Evolutionary conservation across 2,329 filamentous ascomycete species (phyloP), one percentile per base, ranked within the genome.

Genomic region (Diaporthe sp.): DNA sequence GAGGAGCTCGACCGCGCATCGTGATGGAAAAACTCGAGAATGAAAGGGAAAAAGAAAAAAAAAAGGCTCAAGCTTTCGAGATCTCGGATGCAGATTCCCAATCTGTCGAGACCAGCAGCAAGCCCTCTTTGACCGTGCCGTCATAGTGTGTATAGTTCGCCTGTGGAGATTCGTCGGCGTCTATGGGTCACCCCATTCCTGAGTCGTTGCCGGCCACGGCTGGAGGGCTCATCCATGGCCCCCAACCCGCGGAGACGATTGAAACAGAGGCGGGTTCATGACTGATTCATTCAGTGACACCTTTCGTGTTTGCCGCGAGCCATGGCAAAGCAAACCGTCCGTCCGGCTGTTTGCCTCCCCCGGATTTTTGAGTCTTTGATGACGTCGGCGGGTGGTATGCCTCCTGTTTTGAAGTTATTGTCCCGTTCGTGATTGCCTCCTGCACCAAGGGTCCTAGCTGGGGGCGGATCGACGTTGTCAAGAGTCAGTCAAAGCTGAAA

Each of bases 151-250:
- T 12, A 12, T 4, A 40, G 17, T 40, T 19, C 19, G 25, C n/a
- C 19, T 40, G 58, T 72, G 69, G 69, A 64, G 69, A 61, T 47
- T 40, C 7, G 4, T 72, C 69, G 57, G 69, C 57, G 69, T 64
- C 35, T 50, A 72, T 54, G n/a, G 35, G 69, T 71, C 69, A 54
- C 69, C 55, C 69, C 55, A 71, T 72, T 52, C 47, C 57, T 57
- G 50, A 70, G 35, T 64, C 47, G 69, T 64, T 72, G 54, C 40
- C 58, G 57, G 69, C 58, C 45, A 52, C 28, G n/a, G 33, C 33
- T 54, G 42, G 42, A 54, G 33, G 33, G 55, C 47, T 25, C 17
- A 30, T 71, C 55, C 69, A 71, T 52, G 40, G 52, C 5, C 57
- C 38, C 35, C 25, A 33, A 70, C 19, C 52, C 25, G 45, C 15